phyloP scores from a whole-genome alignment of 768 basidiomycete species.

The Termitomyces sp. region DNA sequence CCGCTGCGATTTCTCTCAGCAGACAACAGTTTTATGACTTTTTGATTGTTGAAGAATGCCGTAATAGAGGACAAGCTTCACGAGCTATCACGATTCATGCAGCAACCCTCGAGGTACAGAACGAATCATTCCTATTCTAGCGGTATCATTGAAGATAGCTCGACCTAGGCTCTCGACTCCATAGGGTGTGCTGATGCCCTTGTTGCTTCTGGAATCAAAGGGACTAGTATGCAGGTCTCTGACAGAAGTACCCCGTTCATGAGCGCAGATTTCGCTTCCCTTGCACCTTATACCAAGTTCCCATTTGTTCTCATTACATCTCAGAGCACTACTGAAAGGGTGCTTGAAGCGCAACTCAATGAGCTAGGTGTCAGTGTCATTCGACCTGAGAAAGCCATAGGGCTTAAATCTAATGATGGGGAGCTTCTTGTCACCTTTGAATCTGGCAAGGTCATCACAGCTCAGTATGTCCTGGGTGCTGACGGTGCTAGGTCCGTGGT shows the following conservation, averaged over 20 bases:
- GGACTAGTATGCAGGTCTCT: constrained; percentile 18
- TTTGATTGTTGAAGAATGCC: constrained; percentile 34
- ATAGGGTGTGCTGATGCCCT: constrained; percentile 37
- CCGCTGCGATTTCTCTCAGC: constrained; percentile 39
- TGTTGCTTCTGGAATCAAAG: constrained; percentile 30
- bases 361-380: constrained; percentile 26
- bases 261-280: constrained; percentile 24
- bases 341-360: constrained; percentile 29
- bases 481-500: constrained; percentile 47
- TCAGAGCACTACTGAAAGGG: constrained; percentile 38
- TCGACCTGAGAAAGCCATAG: constrained; percentile 34
- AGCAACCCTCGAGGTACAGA: constrained; percentile 44
- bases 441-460: constrained; percentile 34
- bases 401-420: constrained; percentile 28
- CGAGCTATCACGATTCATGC: constrained; percentile 46
- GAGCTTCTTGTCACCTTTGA: constrained; percentile 40
- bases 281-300: constrained; percentile 36
- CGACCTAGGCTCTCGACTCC: constrained; percentile 36
- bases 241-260: constrained; percentile 25
- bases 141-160: neutral
- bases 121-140: neutral
- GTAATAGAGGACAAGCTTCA: constrained; percentile 29
- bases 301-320: constrained; percentile 38
- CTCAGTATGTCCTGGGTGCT: constrained; percentile 46
- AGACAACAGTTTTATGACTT: constrained; percentile 37